These are phyloP conservation scores for Diaporthe australafricana DNA, from an alignment of 2,329 filamentous ascomycete genomes.

Conservation along the genomic window DNA sequence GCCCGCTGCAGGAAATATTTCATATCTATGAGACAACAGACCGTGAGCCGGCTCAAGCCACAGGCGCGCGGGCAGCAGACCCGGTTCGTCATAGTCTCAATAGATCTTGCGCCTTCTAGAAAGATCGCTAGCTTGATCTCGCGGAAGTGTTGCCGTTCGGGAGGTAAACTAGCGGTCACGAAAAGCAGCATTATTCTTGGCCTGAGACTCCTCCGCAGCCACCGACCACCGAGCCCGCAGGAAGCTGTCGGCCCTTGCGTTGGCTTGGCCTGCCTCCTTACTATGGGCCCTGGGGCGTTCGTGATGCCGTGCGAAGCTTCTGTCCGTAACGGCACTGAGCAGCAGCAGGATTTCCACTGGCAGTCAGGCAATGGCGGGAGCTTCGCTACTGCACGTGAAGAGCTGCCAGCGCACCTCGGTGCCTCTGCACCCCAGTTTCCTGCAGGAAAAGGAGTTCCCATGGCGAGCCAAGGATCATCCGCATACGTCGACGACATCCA, in stretches of 20 bases:
- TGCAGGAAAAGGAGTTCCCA: slow-evolving; percentile 11
- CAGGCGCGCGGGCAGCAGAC: background rate
- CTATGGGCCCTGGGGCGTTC: background rate
- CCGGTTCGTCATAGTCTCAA: background rate
- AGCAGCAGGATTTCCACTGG: slow-evolving; percentile 31
- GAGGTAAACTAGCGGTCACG: slow-evolving; percentile 24
- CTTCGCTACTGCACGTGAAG: slow-evolving; percentile 1
- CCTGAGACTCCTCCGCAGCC: slow-evolving; percentile 2
- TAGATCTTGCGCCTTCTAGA: slow-evolving; percentile 20
- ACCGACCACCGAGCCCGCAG: slow-evolving; percentile 14
- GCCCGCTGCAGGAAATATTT: slow-evolving; percentile 6
- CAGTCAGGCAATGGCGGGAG: slow-evolving; percentile 16
- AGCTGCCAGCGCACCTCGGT: slow-evolving; percentile 24
- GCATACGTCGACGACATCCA: slow-evolving; percentile 18
- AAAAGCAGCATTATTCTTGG: slow-evolving; percentile 19
- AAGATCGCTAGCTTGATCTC: slow-evolving; percentile 19
- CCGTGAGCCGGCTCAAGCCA: slow-evolving; percentile 13
- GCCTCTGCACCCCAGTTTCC: slow-evolving; percentile 19
- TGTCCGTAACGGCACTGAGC: slow-evolving; percentile 19
- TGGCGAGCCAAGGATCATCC: slow-evolving; percentile 13
- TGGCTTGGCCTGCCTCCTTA: slow-evolving; percentile 9
- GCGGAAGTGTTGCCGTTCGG: slow-evolving; percentile 17
- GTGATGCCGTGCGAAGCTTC: slow-evolving; percentile 13
- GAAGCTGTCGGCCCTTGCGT: slow-evolving; percentile 7
- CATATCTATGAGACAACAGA: slow-evolving; percentile 15